phyloP scores from a whole-genome alignment of 768 basidiomycete genomes.

The Leccinellum rugosiceps region DNA sequence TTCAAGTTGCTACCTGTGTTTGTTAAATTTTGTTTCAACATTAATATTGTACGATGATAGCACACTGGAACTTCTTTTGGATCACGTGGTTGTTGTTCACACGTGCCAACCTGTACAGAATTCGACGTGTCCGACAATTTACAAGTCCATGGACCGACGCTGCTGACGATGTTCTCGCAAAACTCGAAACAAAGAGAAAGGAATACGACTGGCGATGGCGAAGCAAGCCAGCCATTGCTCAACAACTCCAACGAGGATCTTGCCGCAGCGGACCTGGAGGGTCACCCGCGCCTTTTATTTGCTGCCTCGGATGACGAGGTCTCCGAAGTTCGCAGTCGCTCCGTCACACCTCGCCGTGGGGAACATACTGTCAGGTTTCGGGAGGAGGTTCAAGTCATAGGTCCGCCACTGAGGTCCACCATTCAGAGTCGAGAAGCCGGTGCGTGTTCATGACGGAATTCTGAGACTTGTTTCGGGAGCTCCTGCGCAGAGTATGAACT shows the following conservation, averaged over 20 bases:
- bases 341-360: constrained; percentile 33
- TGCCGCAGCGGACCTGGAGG: constrained; percentile 23
- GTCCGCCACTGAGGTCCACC: constrained; percentile 68
- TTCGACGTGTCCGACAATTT: neutral
- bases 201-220: constrained; percentile 26
- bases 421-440: constrained; percentile 76
- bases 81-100: too few relatives aligned
- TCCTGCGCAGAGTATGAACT: constrained; percentile 68
- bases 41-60: too few relatives aligned
- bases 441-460: constrained; percentile 41
- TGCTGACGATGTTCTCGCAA: constrained; percentile 29
- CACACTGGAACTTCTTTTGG: too few relatives aligned
- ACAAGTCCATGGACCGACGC: constrained; percentile 18
- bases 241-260: constrained; percentile 41
- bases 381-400: constrained; percentile 67
- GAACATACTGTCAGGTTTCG: constrained; percentile 59
- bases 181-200: constrained; percentile 29
- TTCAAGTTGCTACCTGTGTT: too few relatives aligned
- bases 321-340: constrained; percentile 38
- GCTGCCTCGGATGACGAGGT: constrained; percentile 53
- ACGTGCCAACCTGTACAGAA: too few relatives aligned
- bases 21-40: too few relatives aligned
- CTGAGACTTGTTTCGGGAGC: constrained; percentile 9
- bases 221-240: constrained; percentile 60
- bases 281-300: constrained; percentile 44